Evolutionary conservation across 2,329 filamentous ascomycete species (phyloP).

Genomic region (Fusarium sp.): DNA sequence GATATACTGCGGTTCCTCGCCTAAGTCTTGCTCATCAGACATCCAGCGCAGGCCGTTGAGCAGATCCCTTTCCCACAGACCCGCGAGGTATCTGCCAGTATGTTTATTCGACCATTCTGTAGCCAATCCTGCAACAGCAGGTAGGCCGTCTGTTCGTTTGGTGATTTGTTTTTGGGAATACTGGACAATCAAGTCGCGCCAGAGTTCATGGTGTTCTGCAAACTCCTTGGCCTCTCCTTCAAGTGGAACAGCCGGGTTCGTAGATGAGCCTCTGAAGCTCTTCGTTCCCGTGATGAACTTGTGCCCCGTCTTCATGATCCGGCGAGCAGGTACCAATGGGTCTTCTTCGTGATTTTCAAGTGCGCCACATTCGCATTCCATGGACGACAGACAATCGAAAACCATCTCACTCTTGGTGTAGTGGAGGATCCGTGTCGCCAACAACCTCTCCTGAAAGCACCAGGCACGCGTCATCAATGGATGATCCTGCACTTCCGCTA

Average conservation of each 20-base stretch:
- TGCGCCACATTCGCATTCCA: constrained; percentile 47
- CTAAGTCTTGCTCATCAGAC: constrained; percentile 27
- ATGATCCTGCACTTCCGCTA: constrained; percentile 22
- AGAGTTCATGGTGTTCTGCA: constrained; percentile 37
- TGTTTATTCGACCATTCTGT: constrained; percentile 32
- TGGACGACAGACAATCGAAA: constrained; percentile 45
- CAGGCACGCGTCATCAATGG: constrained; percentile 48
- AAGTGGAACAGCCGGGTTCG: background rate
- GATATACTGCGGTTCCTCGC: constrained; percentile 10
- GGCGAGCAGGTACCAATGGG: constrained; percentile 31
- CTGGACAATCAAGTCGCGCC: constrained; percentile 46
- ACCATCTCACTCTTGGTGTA: constrained; percentile 48
- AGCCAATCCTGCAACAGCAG: constrained; percentile 47
- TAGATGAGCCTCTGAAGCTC: background rate
- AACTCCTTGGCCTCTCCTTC: constrained; percentile 15
- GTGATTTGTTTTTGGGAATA: constrained; percentile 46
- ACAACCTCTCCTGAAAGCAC: constrained; percentile 51
- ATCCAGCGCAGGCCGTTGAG: constrained; percentile 41
- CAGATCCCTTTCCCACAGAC: constrained; percentile 45
- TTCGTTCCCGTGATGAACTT: constrained; percentile 33
- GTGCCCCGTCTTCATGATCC: constrained; percentile 44
- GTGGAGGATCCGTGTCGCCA: constrained; percentile 49
- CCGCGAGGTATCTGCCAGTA: constrained; percentile 46
- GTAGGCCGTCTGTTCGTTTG: constrained; percentile 39
- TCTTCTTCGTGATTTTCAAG: constrained; percentile 36